Conservation (phyloP, 805 yeast genomes). For the Suhomyces sp. region DNA sequence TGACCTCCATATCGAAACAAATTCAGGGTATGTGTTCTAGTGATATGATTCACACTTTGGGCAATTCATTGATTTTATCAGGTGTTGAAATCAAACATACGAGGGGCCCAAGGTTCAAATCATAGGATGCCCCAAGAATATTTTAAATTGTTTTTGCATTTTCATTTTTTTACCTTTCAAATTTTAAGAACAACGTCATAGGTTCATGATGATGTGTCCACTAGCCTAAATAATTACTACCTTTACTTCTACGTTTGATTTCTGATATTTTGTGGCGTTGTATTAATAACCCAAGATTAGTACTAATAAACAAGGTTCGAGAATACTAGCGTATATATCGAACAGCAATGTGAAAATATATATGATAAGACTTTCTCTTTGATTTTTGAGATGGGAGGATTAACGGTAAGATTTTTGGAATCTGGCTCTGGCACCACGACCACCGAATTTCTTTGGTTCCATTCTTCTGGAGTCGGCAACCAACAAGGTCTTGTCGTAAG, state of each 20-base stretch:
- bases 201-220: no score
- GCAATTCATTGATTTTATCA: constrained; percentile 5
- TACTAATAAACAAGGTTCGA: constrained; percentile 10
- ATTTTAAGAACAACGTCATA: no score
- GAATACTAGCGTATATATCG: constrained; percentile 6
- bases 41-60: constrained; percentile 26
- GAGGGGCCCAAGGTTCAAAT: constrained; percentile 66
- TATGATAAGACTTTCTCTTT: constrained; percentile 15
- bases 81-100: constrained; percentile 27
- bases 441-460: constrained; percentile 99
- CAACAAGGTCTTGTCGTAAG: constrained; percentile 99
- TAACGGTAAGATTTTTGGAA: constrained; percentile 99
- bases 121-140: constrained; percentile 51
- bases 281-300: constrained; percentile 11
- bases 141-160: no score
- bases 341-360: constrained; percentile 13
- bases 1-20: no score
- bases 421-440: constrained; percentile 99
- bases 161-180: not conserved
- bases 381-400: constrained; percentile 6
- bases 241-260: constrained; percentile 2
- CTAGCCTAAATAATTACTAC: no score
- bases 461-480: constrained; percentile 99
- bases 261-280: constrained; percentile 7
- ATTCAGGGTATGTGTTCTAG: constrained; percentile 24